phyloP scores from a whole-genome alignment of 352 stramenopile species.

The Phytophthora sp. region DNA sequence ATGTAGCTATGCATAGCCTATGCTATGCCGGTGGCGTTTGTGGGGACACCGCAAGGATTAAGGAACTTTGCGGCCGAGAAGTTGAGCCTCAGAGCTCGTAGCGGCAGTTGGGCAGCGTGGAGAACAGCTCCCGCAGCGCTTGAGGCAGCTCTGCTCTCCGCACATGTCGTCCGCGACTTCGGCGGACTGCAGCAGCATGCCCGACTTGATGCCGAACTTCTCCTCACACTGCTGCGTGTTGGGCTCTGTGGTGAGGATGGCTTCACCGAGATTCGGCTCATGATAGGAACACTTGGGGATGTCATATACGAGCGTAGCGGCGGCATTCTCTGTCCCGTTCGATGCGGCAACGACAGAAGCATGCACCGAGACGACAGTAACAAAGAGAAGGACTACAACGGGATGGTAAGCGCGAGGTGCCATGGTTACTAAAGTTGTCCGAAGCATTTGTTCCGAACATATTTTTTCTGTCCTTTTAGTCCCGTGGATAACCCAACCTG shows the following conservation, averaged over 20 bases:
- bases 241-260: constrained; percentile 51
- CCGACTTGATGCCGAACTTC: constrained; percentile 38
- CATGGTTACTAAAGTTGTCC: neutral
- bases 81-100: constrained; percentile 54
- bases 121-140: constrained; percentile 54
- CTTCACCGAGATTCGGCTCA: constrained; percentile 42
- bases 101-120: constrained; percentile 53
- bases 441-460: constrained; percentile 19
- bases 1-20: no score
- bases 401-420: neutral
- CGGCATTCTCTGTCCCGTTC: constrained; percentile 15
- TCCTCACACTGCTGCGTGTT: constrained; percentile 54
- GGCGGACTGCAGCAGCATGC: constrained; percentile 47
- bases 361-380: neutral
- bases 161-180: constrained; percentile 43
- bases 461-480: constrained; percentile 6
- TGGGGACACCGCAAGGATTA: constrained; percentile 48
- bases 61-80: constrained; percentile 42
- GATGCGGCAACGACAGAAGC: neutral
- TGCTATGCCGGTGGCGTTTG: constrained; percentile 28
- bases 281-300: constrained; percentile 47
- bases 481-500: constrained; percentile 2
- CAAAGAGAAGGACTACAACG: constrained; percentile 6
- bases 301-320: constrained; percentile 20
- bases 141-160: constrained; percentile 41